Percentiles rank a stretch among this genome's conserved stretches.
These are phyloP conservation scores for Candida coquimbonensis DNA, from an alignment of 805 yeast species.

Conservation along the genomic window DNA sequence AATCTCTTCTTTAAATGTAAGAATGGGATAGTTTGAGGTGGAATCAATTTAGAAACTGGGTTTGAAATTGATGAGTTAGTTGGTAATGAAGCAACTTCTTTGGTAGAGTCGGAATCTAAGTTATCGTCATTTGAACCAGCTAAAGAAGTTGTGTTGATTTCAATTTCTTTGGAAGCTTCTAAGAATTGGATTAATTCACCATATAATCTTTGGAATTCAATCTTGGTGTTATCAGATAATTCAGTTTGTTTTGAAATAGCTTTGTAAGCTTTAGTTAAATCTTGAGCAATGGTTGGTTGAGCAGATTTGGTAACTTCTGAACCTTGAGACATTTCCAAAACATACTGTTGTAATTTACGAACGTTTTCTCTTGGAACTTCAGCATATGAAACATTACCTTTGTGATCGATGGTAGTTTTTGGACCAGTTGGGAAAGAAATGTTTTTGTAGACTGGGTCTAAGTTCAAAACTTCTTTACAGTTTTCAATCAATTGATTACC, in stretches of 20 bases:
- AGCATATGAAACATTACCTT: conserved; percentile 78
- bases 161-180: conserved; percentile 64
- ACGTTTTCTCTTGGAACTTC: conserved; percentile 87
- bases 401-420: conserved; percentile 76
- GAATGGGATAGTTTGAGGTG: conserved; percentile 88
- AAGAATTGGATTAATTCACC: conserved; percentile 64
- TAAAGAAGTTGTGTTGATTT: conserved; percentile 53
- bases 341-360: conserved; percentile 92
- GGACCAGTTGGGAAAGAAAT: conserved; percentile 94
- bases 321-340: conserved; percentile 94
- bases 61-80: conserved; percentile 60
- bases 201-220: conserved; percentile 66
- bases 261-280: conserved; percentile 73
- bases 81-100: conserved; percentile 82
- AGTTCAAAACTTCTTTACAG: conserved; percentile 77
- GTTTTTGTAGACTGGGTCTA: conserved; percentile 92
- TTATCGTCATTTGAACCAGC: conserved; percentile 46
- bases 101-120: conserved; percentile 47
- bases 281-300: conserved; percentile 79
- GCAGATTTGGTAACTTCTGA: conserved; percentile 66
- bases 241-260: conserved; percentile 70
- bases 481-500: conserved; percentile 94
- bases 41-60: conserved; percentile 68
- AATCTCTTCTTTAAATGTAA: conserved; percentile 81
- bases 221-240: conserved; percentile 52